Conservation (phyloP, 768 basidiomycete genomes). For the Mycena alexandri region DNA sequence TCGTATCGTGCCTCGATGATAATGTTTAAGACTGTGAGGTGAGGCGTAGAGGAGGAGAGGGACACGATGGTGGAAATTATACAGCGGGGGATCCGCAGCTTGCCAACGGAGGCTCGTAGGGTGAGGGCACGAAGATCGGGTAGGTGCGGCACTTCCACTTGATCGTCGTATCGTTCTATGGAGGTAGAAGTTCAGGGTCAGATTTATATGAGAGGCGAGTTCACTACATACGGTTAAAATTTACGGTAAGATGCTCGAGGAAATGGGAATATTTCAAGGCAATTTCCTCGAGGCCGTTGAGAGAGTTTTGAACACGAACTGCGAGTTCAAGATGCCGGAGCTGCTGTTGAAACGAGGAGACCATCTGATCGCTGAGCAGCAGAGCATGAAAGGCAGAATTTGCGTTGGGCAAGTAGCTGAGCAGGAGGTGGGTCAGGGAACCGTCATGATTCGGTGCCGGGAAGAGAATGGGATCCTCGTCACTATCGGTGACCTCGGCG, state of each 20-base stretch:
- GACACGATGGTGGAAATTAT: neutral
- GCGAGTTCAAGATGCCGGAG: conserved; percentile 1
- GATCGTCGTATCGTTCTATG: neutral
- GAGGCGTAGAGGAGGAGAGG: neutral
- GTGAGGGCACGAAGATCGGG: neutral
- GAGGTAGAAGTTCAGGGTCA: neutral
- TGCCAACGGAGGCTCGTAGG: conserved; percentile 5
- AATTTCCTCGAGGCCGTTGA: neutral
- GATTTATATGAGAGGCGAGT: no score
- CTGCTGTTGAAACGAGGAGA: neutral
- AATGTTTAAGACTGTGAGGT: neutral
- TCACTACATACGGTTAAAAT: conserved; percentile 19
- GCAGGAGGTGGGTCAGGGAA: neutral
- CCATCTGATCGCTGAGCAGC: neutral
- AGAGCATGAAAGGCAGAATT: neutral
- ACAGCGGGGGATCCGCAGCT: neutral
- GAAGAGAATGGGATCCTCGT: neutral
- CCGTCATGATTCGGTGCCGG: neutral
- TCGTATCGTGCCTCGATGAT: conserved; percentile 15
- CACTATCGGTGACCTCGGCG: neutral
- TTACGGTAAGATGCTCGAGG: conserved; percentile 1
- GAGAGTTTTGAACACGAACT: neutral
- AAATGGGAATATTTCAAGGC: conserved; percentile 1
- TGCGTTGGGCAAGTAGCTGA: conserved; percentile 1
- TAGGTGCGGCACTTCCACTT: neutral